Conservation (phyloP, 306 rosid species). For the Vigna reflexopilosa region DNA sequence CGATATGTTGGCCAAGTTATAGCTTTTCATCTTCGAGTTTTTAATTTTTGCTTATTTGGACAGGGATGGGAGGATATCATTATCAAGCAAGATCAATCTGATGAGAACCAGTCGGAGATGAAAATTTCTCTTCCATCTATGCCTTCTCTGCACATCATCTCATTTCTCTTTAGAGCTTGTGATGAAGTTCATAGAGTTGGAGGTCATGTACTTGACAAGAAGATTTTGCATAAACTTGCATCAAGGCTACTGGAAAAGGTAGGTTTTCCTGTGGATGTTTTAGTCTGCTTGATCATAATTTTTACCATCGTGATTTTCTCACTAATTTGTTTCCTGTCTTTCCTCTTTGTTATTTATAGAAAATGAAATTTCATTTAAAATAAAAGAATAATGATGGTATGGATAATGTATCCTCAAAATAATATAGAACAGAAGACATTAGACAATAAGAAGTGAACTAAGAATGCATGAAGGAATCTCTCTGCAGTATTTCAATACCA, state of each 20-base stretch:
- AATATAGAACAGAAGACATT: background rate
- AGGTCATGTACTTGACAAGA: conserved; percentile 96
- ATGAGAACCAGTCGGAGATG: conserved; percentile 79
- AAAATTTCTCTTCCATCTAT: conserved; percentile 92
- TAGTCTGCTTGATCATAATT: conserved; percentile 26
- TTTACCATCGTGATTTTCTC: background rate
- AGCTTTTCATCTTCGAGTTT: conserved; percentile 25
- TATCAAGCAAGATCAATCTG: conserved; percentile 87
- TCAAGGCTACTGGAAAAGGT: conserved; percentile 79
- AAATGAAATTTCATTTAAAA: conserved; percentile 28
- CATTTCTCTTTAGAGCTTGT: conserved; percentile 82
- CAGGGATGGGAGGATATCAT: conserved; percentile 98
- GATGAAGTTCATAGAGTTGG: conserved; percentile 97
- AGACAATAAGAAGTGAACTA: background rate
- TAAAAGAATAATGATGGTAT: background rate
- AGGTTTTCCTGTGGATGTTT: conserved; percentile 42
- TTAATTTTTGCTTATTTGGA: conserved; percentile 39
- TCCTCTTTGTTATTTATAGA: conserved; percentile 25
- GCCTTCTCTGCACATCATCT: conserved; percentile 90
- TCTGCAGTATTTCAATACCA: background rate
- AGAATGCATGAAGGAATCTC: conserved; percentile 15
- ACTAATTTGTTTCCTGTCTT: conserved; percentile 1
- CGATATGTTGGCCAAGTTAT: conserved; percentile 27
- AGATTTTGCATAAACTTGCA: conserved; percentile 84
- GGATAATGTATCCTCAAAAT: conserved; percentile 11